These are phyloP conservation scores for Benincasa hispida DNA, from an alignment of 306 rosid species.

Conservation along the genomic window DNA sequence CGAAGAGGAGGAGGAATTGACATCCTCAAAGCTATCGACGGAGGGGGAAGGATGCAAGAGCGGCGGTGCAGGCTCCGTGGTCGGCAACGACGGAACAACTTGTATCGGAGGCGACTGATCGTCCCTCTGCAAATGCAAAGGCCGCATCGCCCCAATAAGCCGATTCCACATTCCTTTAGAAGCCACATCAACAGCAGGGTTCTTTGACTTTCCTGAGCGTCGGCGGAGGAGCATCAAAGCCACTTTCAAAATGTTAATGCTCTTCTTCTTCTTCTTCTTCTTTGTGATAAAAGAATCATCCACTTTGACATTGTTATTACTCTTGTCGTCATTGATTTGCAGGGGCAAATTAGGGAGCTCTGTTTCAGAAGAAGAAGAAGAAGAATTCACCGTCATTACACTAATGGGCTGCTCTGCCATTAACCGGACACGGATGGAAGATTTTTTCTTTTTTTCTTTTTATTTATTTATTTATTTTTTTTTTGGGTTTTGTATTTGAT, in stretches of 20 bases:
- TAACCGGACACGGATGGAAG: not conserved
- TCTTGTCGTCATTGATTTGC: too few species aligned
- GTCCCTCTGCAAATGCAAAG: slow-evolving; percentile 38
- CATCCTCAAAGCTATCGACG: not conserved
- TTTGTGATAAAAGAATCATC: too few species aligned
- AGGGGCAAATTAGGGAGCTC: too few species aligned
- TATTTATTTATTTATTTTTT: not conserved
- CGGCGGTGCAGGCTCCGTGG: too few species aligned
- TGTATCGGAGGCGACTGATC: not conserved
- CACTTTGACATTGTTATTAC: too few species aligned
- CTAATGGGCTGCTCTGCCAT: not conserved
- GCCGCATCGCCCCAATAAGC: slow-evolving; percentile 43
- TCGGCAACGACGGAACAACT: not conserved
- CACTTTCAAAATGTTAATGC: not conserved
- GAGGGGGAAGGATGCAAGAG: not conserved
- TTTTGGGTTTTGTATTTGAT: not conserved
- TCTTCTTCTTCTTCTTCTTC: not conserved
- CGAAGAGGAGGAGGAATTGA: not conserved
- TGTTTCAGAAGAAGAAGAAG: not conserved
- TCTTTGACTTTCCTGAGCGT: not conserved
- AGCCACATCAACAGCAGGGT: not conserved
- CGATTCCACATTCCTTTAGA: slow-evolving; percentile 21
- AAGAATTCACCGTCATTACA: not conserved
- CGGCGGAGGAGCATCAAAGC: not conserved
- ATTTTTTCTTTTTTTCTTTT: not conserved